Evolutionary conservation across 2,329 filamentous ascomycete species (phyloP), one percentile per base, ranked within the genome.

Genomic region (Paecilomyces formosus): DNA sequence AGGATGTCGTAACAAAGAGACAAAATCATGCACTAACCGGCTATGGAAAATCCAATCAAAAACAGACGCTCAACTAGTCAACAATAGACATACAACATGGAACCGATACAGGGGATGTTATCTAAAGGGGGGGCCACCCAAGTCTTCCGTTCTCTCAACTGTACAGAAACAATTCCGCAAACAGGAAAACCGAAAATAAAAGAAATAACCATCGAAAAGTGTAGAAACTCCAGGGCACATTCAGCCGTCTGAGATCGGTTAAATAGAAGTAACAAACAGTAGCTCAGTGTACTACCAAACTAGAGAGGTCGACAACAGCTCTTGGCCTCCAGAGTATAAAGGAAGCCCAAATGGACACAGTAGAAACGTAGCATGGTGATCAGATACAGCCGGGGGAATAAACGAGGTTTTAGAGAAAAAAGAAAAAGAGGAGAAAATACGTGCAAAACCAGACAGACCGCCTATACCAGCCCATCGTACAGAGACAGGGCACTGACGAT

Each of bases 401-500:
- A 9, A 45, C 18, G 39, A 45, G n/a, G 8, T 21, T 45, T 45
- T 18, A 8, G 9, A 39, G n/a, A n/a, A 39, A 39, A 5, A 3
- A 39, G 35, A 21, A 7, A 3, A 45, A 18, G 39, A 45, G 9
- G n/a, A 18, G 39, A 31, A 31, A 12, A 31, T 11, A 31, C 11
- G 7, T 12, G 8, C 30, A 31, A 31, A 31, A 31, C 30, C 5
- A 8, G 30, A 45, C 18, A n/a, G 39, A n/a, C 7, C n/a, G 39
- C 7, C 69, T 79, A 97, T 73, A 99, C 94, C 70, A 99, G 79
- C 24, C 94, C 94, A 72, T 99, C 94, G 71, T 99, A 99, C 64
- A 99, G 82, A 59, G 92, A 97, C 70, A 99, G 81, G 33, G 94
- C 94, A 57, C 93, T 97, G 60, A 99, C 94, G 72, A 99, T 99